Evolutionary conservation across 2,329 filamentous ascomycete species (phyloP), one percentile per base, ranked within the genome.

Genomic region (Penicillium verrucosum): DNA sequence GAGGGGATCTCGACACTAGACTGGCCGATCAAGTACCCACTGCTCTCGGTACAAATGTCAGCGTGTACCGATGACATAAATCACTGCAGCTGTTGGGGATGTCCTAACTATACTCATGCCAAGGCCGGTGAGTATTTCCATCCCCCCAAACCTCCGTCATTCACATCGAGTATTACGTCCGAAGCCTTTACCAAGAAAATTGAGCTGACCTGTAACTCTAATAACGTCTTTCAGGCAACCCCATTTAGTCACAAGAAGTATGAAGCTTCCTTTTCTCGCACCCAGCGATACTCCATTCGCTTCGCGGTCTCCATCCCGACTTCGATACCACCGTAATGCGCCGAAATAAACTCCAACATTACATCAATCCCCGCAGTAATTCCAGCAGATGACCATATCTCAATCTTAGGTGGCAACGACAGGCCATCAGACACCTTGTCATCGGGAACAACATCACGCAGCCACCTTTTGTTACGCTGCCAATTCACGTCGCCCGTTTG

Each of bases 301-400:
- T 38, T 51, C 5, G 53, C 47, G 18, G 53, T 51, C 21, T 56
- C 41, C 23, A n/a, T 41, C 1, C 53, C 53, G n/a, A 56, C 34
- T 29, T 40, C 21, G 6, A 51, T 40, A 12, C 53, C 53, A 25
- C 53, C 53, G 23, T 56, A 56, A 51, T 56, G 47, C 11, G 41
- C 53, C 16, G 53, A 56, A 6, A 56, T 45, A 38, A 51, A 56
- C 34, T 56, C 53, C 27, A 56, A 23, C 53, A 51, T 56, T 7
- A 56, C 53, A 43, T 56, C 53, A n/a, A 56, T 56, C 18, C 53
- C 53, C 9, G 53, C 53, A 18, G 53, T 51, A 4, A 56, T 51
- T 16, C 53, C 53, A n/a, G 53, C 53, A 40, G 53, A 56, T 32
- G 53, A 45, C 53, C 53, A 56, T 4, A 56, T 51, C 27, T 56